Conservation (phyloP, 2,329 filamentous ascomycete genomes). For the Phyllosticta capitalensis region DNA sequence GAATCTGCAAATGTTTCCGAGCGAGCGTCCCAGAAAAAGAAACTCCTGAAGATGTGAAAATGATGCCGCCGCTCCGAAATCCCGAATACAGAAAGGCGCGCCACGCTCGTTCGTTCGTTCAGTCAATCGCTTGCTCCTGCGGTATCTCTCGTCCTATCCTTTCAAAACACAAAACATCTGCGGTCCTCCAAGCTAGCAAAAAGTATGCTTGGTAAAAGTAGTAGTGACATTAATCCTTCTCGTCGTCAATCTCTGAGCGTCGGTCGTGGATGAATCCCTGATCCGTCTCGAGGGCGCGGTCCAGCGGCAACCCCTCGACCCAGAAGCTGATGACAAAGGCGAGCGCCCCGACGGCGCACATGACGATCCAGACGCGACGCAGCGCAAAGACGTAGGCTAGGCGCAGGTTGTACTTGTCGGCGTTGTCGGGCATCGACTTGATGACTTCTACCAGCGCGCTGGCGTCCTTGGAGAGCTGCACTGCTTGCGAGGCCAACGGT, state of each 20-base stretch:
- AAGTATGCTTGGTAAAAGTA: background rate
- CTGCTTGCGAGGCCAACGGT: constrained; percentile 39
- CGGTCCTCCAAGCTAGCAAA: background rate
- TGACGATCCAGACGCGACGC: constrained; percentile 47
- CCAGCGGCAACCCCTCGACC: constrained; percentile 39
- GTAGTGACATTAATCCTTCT: background rate
- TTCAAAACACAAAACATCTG: background rate
- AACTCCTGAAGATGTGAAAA: background rate
- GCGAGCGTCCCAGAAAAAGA: background rate
- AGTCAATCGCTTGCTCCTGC: background rate
- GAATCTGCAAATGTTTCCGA: background rate
- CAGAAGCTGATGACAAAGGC: constrained; percentile 44
- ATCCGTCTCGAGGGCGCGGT: constrained; percentile 38
- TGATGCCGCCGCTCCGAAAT: background rate
- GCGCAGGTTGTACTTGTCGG: constrained; percentile 33
- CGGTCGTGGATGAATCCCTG: constrained; percentile 33
- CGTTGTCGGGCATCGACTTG: constrained; percentile 39
- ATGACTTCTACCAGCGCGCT: constrained; percentile 51
- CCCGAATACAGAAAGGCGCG: background rate
- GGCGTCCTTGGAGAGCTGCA: constrained; percentile 46
- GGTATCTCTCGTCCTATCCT: background rate
- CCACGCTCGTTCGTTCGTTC: background rate
- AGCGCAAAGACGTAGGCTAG: constrained; percentile 43
- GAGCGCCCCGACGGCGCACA: constrained; percentile 43
- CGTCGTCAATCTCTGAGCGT: constrained; percentile 9